Conservation (phyloP, 2,329 filamentous ascomycete genomes). For the Diaporthe helianthi region DNA sequence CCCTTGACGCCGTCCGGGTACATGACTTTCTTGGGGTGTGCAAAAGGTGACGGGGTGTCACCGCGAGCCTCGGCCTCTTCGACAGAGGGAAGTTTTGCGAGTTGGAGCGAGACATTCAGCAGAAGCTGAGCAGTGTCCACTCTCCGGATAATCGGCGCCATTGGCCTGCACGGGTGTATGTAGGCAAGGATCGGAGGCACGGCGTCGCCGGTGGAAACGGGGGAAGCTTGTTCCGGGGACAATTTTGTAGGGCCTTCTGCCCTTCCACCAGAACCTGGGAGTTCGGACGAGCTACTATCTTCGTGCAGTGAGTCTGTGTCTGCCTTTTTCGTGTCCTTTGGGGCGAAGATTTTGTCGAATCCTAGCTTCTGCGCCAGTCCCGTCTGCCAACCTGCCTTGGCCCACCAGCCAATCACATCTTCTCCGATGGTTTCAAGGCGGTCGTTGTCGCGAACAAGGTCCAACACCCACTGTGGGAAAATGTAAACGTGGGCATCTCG, state of each 20-base stretch:
- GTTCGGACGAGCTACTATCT: conserved; percentile 39
- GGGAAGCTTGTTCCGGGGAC: conserved; percentile 1
- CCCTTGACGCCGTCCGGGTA: conserved; percentile 83
- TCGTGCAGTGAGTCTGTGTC: conserved; percentile 42
- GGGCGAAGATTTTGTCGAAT: conserved; percentile 69
- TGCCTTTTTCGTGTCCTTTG: conserved; percentile 40
- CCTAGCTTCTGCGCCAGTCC: conserved; percentile 81
- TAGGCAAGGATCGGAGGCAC: conserved; percentile 83
- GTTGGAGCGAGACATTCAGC: conserved; percentile 79
- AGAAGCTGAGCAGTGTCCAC: conserved; percentile 88
- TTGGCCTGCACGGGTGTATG: conserved; percentile 67
- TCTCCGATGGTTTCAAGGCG: conserved; percentile 88
- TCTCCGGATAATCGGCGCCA: conserved; percentile 76
- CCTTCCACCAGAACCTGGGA: conserved; percentile 33
- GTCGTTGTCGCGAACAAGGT: conserved; percentile 81
- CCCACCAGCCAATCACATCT: conserved; percentile 94
- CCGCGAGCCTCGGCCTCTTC: conserved; percentile 62
- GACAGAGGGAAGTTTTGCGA: conserved; percentile 81
- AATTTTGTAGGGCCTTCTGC: conserved; percentile 11
- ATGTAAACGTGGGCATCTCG: conserved; percentile 95
- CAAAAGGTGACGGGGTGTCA: conserved; percentile 71
- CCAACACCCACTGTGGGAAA: conserved; percentile 88
- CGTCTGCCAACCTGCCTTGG: conserved; percentile 89
- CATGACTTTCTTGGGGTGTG: conserved; percentile 80
- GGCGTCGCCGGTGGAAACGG: conserved; percentile 30